Base-by-base conservation (phyloP, 2,329 filamentous ascomycete species). In the Falciphora oryzae region DNA sequence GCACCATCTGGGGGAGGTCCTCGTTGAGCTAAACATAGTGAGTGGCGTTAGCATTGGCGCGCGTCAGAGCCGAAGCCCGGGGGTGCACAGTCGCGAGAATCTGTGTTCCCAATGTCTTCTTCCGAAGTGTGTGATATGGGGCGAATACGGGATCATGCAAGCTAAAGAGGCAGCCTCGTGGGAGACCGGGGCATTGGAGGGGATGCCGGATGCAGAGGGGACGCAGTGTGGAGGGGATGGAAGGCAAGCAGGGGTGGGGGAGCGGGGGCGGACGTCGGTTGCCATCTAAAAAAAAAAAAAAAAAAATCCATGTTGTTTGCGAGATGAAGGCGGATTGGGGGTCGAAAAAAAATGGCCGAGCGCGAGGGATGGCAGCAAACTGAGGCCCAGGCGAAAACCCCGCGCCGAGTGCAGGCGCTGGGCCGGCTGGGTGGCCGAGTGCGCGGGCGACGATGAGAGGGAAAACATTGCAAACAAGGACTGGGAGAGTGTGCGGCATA, bases 1-100 rank as follows among this genome's bases (percentile, higher is more conserved):
- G 85, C 68, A 98, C 95, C 95, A 99, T 99, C 81, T 95, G 89
- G 72, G 95, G 95, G 71, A 99, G 92, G 76, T 99, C 95, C 80
- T 97, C 93, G 76, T 95, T 96, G 77, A 99, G 85, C 95, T 99
- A 75, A 60, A 60, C 28, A 65, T 29, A 59, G n/a, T 27, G 16
- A 60, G 2, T 25, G 28, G 50, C 8, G 72, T 78, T 67, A 78
- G 71, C 69, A 32, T 6, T 58, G 5, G 57, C 6, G 25, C 14
- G 28, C 16, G 56, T 25, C 56, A 57, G 16, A 38, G 35, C 35
- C 35, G 35, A 38, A 11, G 14, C 35, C 35, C 10, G 7, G 35
- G 35, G 35, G 2, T 38, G 44, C 18, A 53, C 22, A 7, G 44
- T 7, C 18, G 44, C 44, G 14, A n/a, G 22, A 53, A 18, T 11